These are phyloP conservation scores for Cercospora sesami DNA, from an alignment of 2,329 filamentous ascomycete genomes.

Conservation along the genomic window DNA sequence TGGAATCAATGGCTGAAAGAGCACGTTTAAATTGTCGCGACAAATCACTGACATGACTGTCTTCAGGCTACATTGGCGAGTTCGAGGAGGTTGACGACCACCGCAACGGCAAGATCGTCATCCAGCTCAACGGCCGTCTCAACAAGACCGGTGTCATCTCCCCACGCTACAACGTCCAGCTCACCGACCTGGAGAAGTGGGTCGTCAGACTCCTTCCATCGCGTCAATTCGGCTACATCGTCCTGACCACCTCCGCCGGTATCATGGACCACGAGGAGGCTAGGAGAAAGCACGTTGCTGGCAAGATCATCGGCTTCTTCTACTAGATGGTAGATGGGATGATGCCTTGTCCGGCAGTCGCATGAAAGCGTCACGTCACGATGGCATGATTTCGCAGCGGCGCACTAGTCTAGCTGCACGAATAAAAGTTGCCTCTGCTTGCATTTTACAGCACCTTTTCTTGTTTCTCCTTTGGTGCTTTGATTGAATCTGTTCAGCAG, in stretches of 20 bases:
- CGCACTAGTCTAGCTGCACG: slow-evolving; percentile 22
- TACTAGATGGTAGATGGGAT: slow-evolving; percentile 58
- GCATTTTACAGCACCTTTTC: neutral
- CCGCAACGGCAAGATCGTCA: slow-evolving; percentile 99
- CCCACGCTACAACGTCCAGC: slow-evolving; percentile 98
- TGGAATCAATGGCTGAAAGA: slow-evolving; percentile 70
- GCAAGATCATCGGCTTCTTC: slow-evolving; percentile 99
- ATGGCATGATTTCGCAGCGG: slow-evolving; percentile 21
- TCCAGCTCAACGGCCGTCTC: slow-evolving; percentile 97
- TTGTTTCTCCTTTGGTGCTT: neutral
- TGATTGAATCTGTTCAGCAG: neutral
- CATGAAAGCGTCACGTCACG: slow-evolving; percentile 15
- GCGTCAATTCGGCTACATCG: slow-evolving; percentile 99
- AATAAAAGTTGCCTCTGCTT: slow-evolving; percentile 27
- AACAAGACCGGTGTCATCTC: slow-evolving; percentile 99
- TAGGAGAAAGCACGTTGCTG: slow-evolving; percentile 95
- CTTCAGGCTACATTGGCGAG: slow-evolving; percentile 93
- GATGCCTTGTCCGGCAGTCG: neutral
- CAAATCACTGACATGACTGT: slow-evolving; percentile 62
- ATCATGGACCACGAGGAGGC: slow-evolving; percentile 99
- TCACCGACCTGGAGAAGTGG: slow-evolving; percentile 98
- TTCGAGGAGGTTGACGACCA: slow-evolving; percentile 99
- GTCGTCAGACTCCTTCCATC: slow-evolving; percentile 97
- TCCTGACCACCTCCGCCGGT: slow-evolving; percentile 97
- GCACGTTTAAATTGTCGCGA: slow-evolving; percentile 94